Evolutionary conservation across 2,329 filamentous ascomycete genomes (phyloP), one percentile per base, ranked within the genome.

Genomic region (Exophiala xenobiotica): DNA sequence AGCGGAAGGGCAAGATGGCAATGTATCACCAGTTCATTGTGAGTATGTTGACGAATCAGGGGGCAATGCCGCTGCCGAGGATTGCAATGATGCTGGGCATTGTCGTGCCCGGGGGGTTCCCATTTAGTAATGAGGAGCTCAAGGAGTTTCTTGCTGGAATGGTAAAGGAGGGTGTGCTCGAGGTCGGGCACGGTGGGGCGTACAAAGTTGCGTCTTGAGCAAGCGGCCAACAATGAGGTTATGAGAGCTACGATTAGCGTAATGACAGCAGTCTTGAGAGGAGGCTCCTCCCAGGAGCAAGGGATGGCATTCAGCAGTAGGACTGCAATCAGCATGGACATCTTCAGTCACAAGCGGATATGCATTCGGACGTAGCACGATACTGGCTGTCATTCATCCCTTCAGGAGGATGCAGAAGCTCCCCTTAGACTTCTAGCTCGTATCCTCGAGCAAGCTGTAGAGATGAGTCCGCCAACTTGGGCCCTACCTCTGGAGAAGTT

Each of bases 71-170:
- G 44, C 74, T 91, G 53, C 78, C 78, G 49, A 82, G 90, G 66
- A 95, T 99, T 59, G 79, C 84, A 6, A 95, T 91, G 86, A 96
- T 97, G 89, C 79, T 99, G 78, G 90, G 89, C 71, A 92, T 97
- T 79, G 80, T 92, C 52, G 83, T 96, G 46, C 82, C 88, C 0
- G 90, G 90, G 9, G 91, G 90, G 1, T 96, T 96, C 66, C 82
- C 88, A 0, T 96, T 90, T 79, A 89, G 86, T 56, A 88, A 88
- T 64, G 91, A 96, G 66, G 91, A 97, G 71, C 72, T 97, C 56
- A 82, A 84, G 63, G 87, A 87, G 67, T 87, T 96, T 66, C 70
- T 97, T 51, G 81, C 74, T 6, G 82, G 86, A 53, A 91, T 95
- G 81, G 85, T 92, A n/a, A 74, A 76, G 4, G 81, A 80, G 35